Conservation (phyloP, 192 early-diverging fungal genomes). For the Diversispora epigaea region DNA sequence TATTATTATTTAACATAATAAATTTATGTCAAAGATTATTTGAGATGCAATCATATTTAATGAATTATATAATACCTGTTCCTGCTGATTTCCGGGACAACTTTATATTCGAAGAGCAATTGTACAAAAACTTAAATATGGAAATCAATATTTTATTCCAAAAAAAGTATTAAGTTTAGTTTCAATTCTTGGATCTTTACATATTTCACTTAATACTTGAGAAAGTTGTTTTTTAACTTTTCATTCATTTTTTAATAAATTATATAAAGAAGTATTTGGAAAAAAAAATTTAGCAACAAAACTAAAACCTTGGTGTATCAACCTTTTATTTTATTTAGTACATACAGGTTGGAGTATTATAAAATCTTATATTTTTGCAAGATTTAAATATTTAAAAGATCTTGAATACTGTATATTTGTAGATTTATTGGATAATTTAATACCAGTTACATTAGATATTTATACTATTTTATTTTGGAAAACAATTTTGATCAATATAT, state of each 20-base stretch:
- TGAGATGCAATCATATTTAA: conserved; percentile 9
- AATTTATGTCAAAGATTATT: background rate
- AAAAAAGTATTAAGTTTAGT: background rate
- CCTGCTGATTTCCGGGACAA: background rate
- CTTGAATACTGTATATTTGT: conserved; percentile 1
- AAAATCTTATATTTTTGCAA: background rate
- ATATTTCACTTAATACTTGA: too few relatives aligned
- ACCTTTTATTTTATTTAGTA: conserved; percentile 16
- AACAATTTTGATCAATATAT: conserved; percentile 18
- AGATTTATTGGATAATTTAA: background rate
- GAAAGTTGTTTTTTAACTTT: too few relatives aligned
- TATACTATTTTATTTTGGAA: background rate
- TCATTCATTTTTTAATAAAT: too few relatives aligned
- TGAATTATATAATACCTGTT: background rate
- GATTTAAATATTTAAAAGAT: conserved; percentile 4
- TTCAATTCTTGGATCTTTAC: conserved; percentile 1
- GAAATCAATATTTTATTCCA: background rate
- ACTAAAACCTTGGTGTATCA: background rate
- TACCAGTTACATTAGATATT: background rate
- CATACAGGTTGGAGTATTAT: background rate
- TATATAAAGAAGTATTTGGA: too few relatives aligned
- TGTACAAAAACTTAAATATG: background rate
- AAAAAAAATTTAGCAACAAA: too few relatives aligned
- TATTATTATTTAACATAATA: background rate
- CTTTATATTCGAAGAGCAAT: conserved; percentile 7